phyloP scores from a whole-genome alignment of 73 alveolate species.

The Stentor coeruleus region DNA sequence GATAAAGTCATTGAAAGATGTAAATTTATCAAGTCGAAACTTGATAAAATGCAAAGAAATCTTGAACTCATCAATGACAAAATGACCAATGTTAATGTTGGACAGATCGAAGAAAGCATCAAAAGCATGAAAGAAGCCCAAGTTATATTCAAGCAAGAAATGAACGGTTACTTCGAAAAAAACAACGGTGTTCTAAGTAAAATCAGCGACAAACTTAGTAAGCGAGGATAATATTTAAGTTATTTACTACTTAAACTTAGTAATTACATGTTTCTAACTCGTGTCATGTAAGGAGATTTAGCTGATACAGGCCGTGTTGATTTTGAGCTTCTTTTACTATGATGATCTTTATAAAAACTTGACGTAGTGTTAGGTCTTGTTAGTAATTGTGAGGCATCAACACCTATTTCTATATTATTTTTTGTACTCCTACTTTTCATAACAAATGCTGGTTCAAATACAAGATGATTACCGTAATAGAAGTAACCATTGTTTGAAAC shows the following conservation, averaged over 20 bases:
- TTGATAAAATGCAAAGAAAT: background rate
- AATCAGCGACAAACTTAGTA: background rate
- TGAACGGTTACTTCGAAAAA: too few species aligned
- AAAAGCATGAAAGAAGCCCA: background rate
- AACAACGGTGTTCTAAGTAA: background rate
- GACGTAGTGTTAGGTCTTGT: background rate
- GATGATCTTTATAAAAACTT: background rate
- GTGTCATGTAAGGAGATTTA: background rate
- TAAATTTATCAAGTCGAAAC: background rate
- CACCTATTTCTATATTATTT: background rate
- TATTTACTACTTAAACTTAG: too few species aligned
- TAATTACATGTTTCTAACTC: background rate
- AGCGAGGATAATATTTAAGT: background rate
- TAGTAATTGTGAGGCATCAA: background rate
- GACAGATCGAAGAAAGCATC: background rate
- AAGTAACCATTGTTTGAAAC: slow-evolving; percentile 18
- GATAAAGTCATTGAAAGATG: slow-evolving; percentile 1
- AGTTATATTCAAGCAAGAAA: background rate
- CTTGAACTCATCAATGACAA: background rate
- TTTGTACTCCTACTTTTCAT: background rate
- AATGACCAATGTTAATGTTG: too few species aligned
- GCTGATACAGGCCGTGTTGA: background rate
- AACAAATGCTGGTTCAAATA: slow-evolving; percentile 13
- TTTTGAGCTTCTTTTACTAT: background rate
- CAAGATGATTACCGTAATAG: slow-evolving; percentile 2